These are phyloP conservation scores for Aspergillus transmontanensis DNA, from an alignment of 2,329 filamentous ascomycete genomes.

Conservation along the genomic window DNA sequence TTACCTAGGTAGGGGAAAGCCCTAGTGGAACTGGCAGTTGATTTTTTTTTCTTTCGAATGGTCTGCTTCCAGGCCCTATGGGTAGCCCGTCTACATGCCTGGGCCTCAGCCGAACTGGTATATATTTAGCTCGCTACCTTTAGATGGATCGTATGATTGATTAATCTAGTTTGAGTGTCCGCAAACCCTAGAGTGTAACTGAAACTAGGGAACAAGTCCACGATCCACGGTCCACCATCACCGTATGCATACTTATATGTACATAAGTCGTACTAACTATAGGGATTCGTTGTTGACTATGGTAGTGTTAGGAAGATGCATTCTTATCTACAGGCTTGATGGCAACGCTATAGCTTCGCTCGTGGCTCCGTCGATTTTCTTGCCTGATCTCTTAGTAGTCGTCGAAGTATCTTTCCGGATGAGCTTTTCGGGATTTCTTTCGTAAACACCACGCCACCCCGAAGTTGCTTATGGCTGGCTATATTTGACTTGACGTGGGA, in stretches of 20 bases:
- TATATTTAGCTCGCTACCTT: no score
- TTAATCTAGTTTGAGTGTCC: no score
- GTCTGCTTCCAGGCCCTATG: no score
- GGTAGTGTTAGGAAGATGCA: not conserved
- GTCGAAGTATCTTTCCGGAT: constrained; percentile 20
- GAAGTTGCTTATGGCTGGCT: constrained; percentile 17
- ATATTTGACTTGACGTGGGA: constrained; percentile 15
- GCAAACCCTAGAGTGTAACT: no score
- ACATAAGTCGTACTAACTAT: not conserved
- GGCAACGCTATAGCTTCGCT: constrained; percentile 14
- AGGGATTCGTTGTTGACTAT: not conserved
- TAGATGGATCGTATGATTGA: no score
- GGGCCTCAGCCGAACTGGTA: not conserved
- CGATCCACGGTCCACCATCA: no score
- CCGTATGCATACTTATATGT: no score
- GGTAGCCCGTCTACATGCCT: not conserved
- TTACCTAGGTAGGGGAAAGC: not conserved
- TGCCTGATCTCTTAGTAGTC: constrained; percentile 14
- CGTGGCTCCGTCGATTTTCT: constrained; percentile 1
- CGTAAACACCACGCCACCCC: constrained; percentile 17
- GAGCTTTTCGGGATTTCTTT: constrained; percentile 18
- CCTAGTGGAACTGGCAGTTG: no score
- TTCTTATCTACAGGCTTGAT: not conserved
- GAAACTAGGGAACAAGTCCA: no score
- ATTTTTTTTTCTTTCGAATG: no score